Base-by-base conservation (phyloP, 2,329 filamentous ascomycete species). In the Colletotrichum sp. region DNA sequence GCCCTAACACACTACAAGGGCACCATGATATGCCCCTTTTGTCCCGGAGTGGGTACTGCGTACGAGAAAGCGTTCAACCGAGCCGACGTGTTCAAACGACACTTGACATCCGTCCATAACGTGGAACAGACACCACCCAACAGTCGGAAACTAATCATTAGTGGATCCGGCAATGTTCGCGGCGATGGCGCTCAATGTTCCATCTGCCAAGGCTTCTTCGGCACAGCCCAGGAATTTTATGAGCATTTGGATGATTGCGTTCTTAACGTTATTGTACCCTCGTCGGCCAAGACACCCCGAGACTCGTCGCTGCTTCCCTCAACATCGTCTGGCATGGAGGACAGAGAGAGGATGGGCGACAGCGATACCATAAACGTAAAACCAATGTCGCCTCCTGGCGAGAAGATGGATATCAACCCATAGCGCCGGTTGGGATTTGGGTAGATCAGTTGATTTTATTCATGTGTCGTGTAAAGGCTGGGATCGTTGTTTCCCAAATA, bases 11-110 rank as follows among this genome's bases (percentile, higher is more conserved):
- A 99, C 83, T 99, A 99, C 88, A 98, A 98, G 84, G 96, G 96
- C 10, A 98, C 95, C 16, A 98, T 99, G 96, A 94, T 98, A 9
- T 99, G 97, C 81, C 96, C 96, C 7, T 99, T 99, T 85, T 99
- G 97, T 79, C 95, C 96, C 0, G 95, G 96, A 6, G 94, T 93
- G 24, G 96, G 96, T 8, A 96, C 95, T 5, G 92, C 95, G 2
- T 94, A 94, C 8, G 96, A 98, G 84, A 98, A 98, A 88, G 95
- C 94, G 78, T 99, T 99, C 85, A 98, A 98, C 86, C 92, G 97
- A 67, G 96, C 96, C 48, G 97, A 99, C 81, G 96, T 99, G 55
- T 99, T 99, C 89, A 99, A 99, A 88, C 91, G 96, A 67, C 97
- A 99, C 84, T 88, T 99, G 68, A 98, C 96, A 15, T 95, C 95